Evolutionary conservation across 2,329 filamentous ascomycete species (phyloP).

Genomic region (Pleomassaria siparia): DNA sequence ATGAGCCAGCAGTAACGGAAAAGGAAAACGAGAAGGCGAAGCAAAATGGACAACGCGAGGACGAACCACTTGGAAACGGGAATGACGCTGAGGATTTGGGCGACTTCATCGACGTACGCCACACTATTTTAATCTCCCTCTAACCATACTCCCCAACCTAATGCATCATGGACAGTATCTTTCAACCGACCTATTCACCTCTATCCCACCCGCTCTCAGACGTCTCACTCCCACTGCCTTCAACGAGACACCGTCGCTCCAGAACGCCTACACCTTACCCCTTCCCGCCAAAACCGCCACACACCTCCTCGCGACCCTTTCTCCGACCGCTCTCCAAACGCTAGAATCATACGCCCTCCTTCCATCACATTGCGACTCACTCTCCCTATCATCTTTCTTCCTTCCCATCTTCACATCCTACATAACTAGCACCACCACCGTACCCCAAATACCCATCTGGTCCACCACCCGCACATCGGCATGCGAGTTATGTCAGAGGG

Average conservation of each 20-base stretch:
- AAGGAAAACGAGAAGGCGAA: constrained; percentile 19
- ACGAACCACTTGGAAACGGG: constrained; percentile 6
- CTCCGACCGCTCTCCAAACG: constrained; percentile 65
- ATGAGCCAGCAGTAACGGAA: background rate
- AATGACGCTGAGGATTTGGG: constrained; percentile 67
- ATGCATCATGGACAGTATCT: constrained; percentile 58
- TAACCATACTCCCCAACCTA: background rate
- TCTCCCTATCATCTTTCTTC: constrained; percentile 57
- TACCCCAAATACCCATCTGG: constrained; percentile 64
- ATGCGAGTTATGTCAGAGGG: constrained; percentile 77
- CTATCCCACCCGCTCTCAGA: constrained; percentile 63
- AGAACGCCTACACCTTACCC: constrained; percentile 59
- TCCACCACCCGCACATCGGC: constrained; percentile 54
- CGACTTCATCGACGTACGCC: constrained; percentile 71
- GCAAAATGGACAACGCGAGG: constrained; percentile 12
- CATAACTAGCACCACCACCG: constrained; percentile 54
- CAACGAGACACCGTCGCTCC: constrained; percentile 53
- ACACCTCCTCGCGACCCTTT: constrained; percentile 53
- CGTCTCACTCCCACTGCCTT: constrained; percentile 62
- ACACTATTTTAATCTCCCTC: too few species aligned
- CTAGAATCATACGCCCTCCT: constrained; percentile 68
- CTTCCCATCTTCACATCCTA: constrained; percentile 65
- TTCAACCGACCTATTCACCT: constrained; percentile 66
- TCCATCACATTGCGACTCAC: constrained; percentile 39
- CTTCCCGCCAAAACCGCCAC: constrained; percentile 56